phyloP scores from a whole-genome alignment of 805 yeast species.

The Yamadazyma paraphyllophila region DNA sequence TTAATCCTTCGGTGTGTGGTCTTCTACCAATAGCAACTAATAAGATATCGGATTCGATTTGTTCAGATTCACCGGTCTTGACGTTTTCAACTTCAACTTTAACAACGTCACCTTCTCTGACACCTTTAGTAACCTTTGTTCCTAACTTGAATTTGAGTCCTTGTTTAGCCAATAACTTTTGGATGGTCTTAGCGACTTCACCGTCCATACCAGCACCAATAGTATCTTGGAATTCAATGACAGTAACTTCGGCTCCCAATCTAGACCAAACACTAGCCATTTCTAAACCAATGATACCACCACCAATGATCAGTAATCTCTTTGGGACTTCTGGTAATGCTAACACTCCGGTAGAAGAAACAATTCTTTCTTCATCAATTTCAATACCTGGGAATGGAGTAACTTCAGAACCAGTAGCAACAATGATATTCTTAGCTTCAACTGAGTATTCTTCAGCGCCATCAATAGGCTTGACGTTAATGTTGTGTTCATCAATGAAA shows the following conservation, averaged over 20 bases:
- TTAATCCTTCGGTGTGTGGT: slow-evolving; percentile 88
- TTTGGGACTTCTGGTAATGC: slow-evolving; percentile 88
- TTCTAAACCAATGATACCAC: slow-evolving; percentile 98
- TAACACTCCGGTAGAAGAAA: slow-evolving; percentile 90
- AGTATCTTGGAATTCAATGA: slow-evolving; percentile 83
- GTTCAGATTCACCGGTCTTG: slow-evolving; percentile 78
- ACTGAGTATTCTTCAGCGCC: slow-evolving; percentile 69
- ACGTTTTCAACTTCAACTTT: slow-evolving; percentile 84
- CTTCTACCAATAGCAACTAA: slow-evolving; percentile 99
- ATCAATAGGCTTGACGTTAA: slow-evolving; percentile 82
- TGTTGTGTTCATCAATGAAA: slow-evolving; percentile 73
- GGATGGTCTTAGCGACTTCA: slow-evolving; percentile 88
- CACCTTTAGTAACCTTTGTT: slow-evolving; percentile 87
- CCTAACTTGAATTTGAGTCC: slow-evolving; percentile 91
- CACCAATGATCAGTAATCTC: slow-evolving; percentile 90
- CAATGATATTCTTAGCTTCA: slow-evolving; percentile 78
- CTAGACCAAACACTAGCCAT: slow-evolving; percentile 98
- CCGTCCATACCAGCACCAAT: slow-evolving; percentile 99
- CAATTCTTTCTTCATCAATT: slow-evolving; percentile 95
- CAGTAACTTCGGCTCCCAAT: slow-evolving; percentile 92
- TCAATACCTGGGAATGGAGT: slow-evolving; percentile 98
- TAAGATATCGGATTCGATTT: slow-evolving; percentile 85
- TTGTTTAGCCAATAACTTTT: slow-evolving; percentile 89
- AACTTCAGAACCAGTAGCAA: slow-evolving; percentile 98
- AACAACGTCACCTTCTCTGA: slow-evolving; percentile 84